Percentiles rank a stretch among this genome's conserved stretches.
Conservation (phyloP, 768 basidiomycete genomes). For the Lactarius sp. region DNA sequence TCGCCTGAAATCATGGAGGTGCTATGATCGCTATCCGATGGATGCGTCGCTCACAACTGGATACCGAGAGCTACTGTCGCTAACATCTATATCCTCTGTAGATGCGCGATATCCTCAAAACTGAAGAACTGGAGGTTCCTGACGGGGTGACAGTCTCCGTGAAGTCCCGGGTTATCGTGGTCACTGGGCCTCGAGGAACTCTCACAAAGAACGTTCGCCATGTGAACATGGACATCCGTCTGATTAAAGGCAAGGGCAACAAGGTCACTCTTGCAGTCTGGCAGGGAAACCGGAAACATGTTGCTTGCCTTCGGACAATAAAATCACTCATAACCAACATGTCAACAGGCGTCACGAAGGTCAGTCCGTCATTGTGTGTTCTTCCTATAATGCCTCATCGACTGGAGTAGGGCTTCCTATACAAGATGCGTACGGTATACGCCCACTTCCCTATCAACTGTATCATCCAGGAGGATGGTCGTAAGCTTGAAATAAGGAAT, state of each 20-base stretch:
- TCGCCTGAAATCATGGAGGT: background rate
- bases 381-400: background rate
- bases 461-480: conserved; percentile 78
- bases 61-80: conserved; percentile 30
- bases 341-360: conserved; percentile 96
- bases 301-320: conserved; percentile 96
- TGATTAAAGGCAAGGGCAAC: conserved; percentile 72
- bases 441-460: conserved; percentile 99
- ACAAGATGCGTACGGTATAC: conserved; percentile 99
- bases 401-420: conserved; percentile 80
- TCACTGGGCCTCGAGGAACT: conserved; percentile 89
- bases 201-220: conserved; percentile 91
- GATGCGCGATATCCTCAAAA: conserved; percentile 93
- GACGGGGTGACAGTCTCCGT: conserved; percentile 78
- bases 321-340: conserved; percentile 94
- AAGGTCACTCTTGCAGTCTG: conserved; percentile 91
- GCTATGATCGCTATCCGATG: conserved; percentile 26
- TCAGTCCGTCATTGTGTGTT: conserved; percentile 29
- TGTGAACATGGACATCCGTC: conserved; percentile 89
- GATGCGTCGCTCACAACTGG: conserved; percentile 37
- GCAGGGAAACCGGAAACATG: conserved; percentile 98
- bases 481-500: conserved; percentile 83
- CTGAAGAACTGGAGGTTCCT: conserved; percentile 88
- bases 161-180: conserved; percentile 89
- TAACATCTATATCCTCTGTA: conserved; percentile 33